A percentile compares a stretch with the other conserved stretches of the same genome.
Conservation (phyloP, 257 asterid species). For the Datura wrightii region DNA sequence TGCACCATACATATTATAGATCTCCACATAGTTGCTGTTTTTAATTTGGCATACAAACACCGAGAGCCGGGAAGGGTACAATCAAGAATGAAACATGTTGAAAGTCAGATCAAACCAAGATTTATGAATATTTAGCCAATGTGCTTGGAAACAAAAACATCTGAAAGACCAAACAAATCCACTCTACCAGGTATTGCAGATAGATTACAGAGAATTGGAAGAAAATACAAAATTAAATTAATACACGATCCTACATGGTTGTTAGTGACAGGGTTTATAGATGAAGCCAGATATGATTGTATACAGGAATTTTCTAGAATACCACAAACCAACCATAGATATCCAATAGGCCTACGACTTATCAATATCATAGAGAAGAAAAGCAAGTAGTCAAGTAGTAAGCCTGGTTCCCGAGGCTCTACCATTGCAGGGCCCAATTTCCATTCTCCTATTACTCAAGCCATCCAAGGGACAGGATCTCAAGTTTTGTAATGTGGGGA, state of each 20-base stretch:
- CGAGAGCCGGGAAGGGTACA: neutral
- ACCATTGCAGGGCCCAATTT: neutral
- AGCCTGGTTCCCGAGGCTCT: neutral
- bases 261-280: neutral
- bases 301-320: neutral
- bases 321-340: neutral
- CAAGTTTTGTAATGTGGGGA: neutral
- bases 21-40: neutral
- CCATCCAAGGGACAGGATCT: neutral
- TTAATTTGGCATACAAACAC: neutral
- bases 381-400: neutral
- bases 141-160: neutral
- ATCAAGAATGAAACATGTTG: neutral
- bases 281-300: neutral
- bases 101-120: neutral
- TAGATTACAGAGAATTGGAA: neutral
- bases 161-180: neutral
- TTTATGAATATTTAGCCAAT: neutral
- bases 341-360: conserved; percentile 3
- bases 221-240: neutral
- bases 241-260: neutral
- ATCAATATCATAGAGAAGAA: conserved; percentile 17
- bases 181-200: neutral
- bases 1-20: neutral
- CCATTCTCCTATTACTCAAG: conserved; percentile 11